Evolutionary conservation across 805 yeast genomes (phyloP).

Genomic region (Monosporozyma solicola): DNA sequence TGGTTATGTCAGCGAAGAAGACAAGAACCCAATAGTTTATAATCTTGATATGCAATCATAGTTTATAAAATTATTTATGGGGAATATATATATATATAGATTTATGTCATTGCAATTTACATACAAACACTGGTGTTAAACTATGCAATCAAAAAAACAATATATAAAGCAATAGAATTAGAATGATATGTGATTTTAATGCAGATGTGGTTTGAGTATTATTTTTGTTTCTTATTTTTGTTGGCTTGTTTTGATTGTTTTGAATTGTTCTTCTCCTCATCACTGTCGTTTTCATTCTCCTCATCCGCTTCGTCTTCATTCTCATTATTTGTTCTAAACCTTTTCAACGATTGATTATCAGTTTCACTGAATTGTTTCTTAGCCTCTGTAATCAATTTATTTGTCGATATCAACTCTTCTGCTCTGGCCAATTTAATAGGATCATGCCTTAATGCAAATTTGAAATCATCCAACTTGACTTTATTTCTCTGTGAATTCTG

Average conservation of each 20-base stretch:
- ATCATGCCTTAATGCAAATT: conserved; percentile 59
- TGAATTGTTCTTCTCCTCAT: background rate
- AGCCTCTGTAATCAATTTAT: conserved; percentile 55
- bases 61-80: background rate
- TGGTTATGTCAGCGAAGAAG: conserved; percentile 21
- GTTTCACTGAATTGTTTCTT: conserved; percentile 57
- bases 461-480: conserved; percentile 63
- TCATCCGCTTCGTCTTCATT: conserved; percentile 26
- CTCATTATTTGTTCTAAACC: conserved; percentile 16
- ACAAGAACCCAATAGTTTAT: conserved; percentile 14
- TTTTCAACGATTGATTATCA: conserved; percentile 38
- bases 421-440: conserved; percentile 61
- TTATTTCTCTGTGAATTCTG: conserved; percentile 47
- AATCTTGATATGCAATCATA: conserved; percentile 15
- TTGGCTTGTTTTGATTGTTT: background rate
- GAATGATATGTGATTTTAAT: background rate
- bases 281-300: conserved; percentile 11
- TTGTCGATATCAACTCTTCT: conserved; percentile 50
- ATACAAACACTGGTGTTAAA: background rate
- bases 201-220: background rate
- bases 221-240: conserved; percentile 2
- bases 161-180: too few species aligned
- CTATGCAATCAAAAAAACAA: background rate
- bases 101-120: background rate
- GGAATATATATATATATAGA: background rate